Evolutionary conservation across 768 basidiomycete genomes (phyloP).

Genomic region (Boletus barrowsii): DNA sequence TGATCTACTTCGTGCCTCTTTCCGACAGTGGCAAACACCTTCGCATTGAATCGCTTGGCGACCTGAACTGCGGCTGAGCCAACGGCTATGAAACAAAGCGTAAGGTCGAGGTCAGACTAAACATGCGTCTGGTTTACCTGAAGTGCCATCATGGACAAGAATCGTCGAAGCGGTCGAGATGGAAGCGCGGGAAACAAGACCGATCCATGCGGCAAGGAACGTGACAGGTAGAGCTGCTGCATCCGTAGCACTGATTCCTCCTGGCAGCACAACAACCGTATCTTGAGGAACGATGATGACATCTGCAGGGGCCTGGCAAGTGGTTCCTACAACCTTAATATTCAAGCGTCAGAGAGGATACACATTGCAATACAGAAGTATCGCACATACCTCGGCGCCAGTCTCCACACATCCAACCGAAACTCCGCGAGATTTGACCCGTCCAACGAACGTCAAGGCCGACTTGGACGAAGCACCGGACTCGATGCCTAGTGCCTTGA

Average conservation of each 20-base stretch:
- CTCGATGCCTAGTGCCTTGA: slow-evolving; percentile 13
- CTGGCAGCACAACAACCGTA: slow-evolving; percentile 12
- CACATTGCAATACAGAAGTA: neutral
- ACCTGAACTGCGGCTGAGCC: slow-evolving; percentile 28
- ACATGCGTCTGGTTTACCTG: slow-evolving; percentile 10
- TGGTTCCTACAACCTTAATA: slow-evolving; percentile 17
- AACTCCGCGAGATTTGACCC: slow-evolving; percentile 16
- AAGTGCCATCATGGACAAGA: slow-evolving; percentile 26
- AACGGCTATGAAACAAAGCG: slow-evolving; percentile 8
- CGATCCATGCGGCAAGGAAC: slow-evolving; percentile 29
- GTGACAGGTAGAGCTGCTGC: slow-evolving; percentile 21
- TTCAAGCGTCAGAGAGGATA: neutral
- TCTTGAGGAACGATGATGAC: slow-evolving; percentile 14
- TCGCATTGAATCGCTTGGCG: slow-evolving; percentile 19
- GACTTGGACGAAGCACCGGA: slow-evolving; percentile 5
- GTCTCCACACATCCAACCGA: slow-evolving; percentile 5
- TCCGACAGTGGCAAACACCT: slow-evolving; percentile 22
- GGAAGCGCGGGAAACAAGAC: slow-evolving; percentile 18
- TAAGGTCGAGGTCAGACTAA: neutral
- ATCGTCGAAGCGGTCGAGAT: slow-evolving; percentile 22
- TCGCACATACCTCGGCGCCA: slow-evolving; percentile 4
- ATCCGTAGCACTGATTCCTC: slow-evolving; percentile 11
- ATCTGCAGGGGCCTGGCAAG: slow-evolving; percentile 16
- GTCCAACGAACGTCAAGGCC: slow-evolving; percentile 17
- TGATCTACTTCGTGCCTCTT: slow-evolving; percentile 11